phyloP scores from a whole-genome alignment of 345 rosid species.

The Theobroma cacao region DNA sequence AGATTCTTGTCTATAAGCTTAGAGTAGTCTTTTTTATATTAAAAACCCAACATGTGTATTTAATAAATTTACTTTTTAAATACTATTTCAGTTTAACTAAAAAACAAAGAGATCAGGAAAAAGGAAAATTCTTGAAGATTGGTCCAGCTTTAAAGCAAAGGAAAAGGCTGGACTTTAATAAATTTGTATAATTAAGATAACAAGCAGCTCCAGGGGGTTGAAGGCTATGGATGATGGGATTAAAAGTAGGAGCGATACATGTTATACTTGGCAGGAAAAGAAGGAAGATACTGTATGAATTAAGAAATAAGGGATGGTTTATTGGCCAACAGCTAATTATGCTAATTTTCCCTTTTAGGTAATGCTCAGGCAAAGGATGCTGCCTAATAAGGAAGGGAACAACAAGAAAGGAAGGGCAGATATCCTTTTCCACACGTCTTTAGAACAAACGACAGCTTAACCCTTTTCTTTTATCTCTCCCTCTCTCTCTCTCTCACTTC shows the following conservation, averaged over 20 bases:
- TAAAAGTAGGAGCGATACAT: too few species aligned
- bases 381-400: conserved; percentile 45
- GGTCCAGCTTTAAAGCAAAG: neutral
- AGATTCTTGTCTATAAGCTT: too few species aligned
- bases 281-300: too few species aligned
- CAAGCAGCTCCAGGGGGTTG: too few species aligned
- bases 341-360: conserved; percentile 46
- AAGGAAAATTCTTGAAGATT: neutral
- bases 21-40: neutral
- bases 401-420: conserved; percentile 26
- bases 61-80: neutral
- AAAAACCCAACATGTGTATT: neutral
- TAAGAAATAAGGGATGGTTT: neutral
- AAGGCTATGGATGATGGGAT: too few species aligned
- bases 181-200: too few species aligned
- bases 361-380: conserved; percentile 1
- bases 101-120: neutral
- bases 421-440: conserved; percentile 27
- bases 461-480: conserved; percentile 4
- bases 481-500: conserved; percentile 3
- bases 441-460: conserved; percentile 48
- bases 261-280: too few species aligned
- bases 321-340: conserved; percentile 18
- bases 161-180: too few species aligned
- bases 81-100: neutral